These are phyloP conservation scores for Irpex sp. DNA, from an alignment of 1,284 basidiomycete genomes.

Conservation along the genomic window DNA sequence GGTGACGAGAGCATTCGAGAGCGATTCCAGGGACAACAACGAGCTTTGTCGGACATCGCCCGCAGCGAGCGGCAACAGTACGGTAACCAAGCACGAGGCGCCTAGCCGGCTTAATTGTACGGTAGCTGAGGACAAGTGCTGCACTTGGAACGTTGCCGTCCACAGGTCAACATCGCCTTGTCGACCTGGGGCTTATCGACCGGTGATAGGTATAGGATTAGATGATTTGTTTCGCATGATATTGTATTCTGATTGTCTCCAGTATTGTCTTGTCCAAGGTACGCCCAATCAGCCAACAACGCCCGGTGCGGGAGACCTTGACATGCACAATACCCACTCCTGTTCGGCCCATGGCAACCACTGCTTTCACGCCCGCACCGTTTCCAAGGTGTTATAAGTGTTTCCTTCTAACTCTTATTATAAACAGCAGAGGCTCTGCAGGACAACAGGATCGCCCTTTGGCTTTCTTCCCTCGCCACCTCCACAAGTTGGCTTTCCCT, in stretches of 20 bases:
- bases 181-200: slow-evolving; percentile 12
- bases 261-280: slow-evolving; percentile 11
- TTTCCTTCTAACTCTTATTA: slow-evolving; percentile 19
- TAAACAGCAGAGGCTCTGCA: slow-evolving; percentile 14
- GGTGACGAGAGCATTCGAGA: background rate
- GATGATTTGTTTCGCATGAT: slow-evolving; percentile 12
- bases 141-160: background rate
- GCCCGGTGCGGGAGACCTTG: slow-evolving; percentile 3
- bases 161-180: slow-evolving; percentile 11
- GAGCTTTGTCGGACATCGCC: background rate
- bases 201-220: slow-evolving; percentile 4
- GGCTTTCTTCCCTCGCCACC: slow-evolving; percentile 28
- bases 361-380: slow-evolving; percentile 23
- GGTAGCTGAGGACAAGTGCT: slow-evolving; percentile 4
- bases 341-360: slow-evolving; percentile 26
- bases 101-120: slow-evolving; percentile 2
- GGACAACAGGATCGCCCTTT: slow-evolving; percentile 20
- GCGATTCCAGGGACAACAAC: background rate
- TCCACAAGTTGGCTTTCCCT: background rate
- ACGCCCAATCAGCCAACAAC: slow-evolving; percentile 7
- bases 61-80: background rate
- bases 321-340: slow-evolving; percentile 17
- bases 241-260: slow-evolving; percentile 16
- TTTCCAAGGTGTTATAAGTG: slow-evolving; percentile 22
- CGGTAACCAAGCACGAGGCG: background rate